phyloP scores from a whole-genome alignment of 1,139 yeast genomes.

The Arxiozyma heterogenica region DNA sequence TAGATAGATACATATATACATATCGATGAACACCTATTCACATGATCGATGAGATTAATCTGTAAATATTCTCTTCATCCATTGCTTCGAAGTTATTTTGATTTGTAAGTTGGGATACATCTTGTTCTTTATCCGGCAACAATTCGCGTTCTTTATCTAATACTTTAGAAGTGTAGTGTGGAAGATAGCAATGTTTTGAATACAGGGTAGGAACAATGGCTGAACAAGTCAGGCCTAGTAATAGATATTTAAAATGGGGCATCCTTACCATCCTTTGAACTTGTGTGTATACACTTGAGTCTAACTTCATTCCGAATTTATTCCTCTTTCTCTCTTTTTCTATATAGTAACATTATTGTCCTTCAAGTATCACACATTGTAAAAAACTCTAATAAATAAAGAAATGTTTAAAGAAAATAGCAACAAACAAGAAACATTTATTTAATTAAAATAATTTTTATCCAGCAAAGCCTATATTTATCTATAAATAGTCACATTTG shows the following conservation, averaged over 20 bases:
- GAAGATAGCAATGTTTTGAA: slow-evolving; percentile 12
- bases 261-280: slow-evolving; percentile 20
- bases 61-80: slow-evolving; percentile 10
- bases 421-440: no score
- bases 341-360: not conserved
- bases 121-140: not conserved
- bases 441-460: no score
- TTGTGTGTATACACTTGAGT: slow-evolving; percentile 19
- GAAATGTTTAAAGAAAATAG: no score
- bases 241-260: slow-evolving; percentile 20
- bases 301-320: slow-evolving; percentile 16
- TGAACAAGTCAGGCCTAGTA: slow-evolving; percentile 22
- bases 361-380: not conserved
- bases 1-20: no score
- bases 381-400: no score
- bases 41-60: slow-evolving; percentile 25
- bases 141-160: slow-evolving; percentile 2
- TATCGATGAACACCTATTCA: slow-evolving; percentile 3
- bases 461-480: no score
- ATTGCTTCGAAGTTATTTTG: slow-evolving; percentile 1
- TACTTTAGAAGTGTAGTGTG: not conserved
- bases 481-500: no score
- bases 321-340: not conserved
- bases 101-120: not conserved
- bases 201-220: slow-evolving; percentile 25